Evolutionary conservation across 495 filamentous ascomycete genomes (phyloP).

Genomic region (Letharia columbiana): DNA sequence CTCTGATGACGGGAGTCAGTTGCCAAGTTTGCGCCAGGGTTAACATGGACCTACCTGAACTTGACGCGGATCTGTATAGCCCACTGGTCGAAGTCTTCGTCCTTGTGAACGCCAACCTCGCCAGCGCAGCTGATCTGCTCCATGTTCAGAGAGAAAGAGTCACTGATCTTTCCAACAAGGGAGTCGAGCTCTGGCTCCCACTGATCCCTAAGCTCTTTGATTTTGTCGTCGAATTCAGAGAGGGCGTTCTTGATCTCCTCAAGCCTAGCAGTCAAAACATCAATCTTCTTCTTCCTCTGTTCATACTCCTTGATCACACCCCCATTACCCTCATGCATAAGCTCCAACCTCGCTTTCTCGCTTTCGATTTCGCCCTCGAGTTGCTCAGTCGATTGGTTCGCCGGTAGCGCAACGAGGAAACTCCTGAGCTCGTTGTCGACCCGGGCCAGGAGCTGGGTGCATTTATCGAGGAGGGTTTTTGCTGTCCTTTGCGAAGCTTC

Average conservation of each 20-base stretch:
- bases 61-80: slow-evolving; percentile 88
- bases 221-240: slow-evolving; percentile 44
- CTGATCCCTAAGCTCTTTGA: slow-evolving; percentile 44
- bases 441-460: slow-evolving; percentile 29
- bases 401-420: slow-evolving; percentile 31
- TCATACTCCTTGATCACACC: slow-evolving; percentile 73
- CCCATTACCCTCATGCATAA: slow-evolving; percentile 72
- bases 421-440: slow-evolving; percentile 32
- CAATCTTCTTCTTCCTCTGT: slow-evolving; percentile 52
- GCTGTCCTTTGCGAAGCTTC: slow-evolving; percentile 28
- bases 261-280: slow-evolving; percentile 44
- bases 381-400: slow-evolving; percentile 49
- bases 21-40: neutral
- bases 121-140: slow-evolving; percentile 92
- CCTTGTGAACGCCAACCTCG: slow-evolving; percentile 72
- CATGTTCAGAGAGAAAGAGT: slow-evolving; percentile 84
- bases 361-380: slow-evolving; percentile 67
- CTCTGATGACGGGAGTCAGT: slow-evolving; percentile 36
- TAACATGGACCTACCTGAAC: slow-evolving; percentile 57
- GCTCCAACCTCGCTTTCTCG: slow-evolving; percentile 62
- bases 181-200: slow-evolving; percentile 85
- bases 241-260: slow-evolving; percentile 39
- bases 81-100: slow-evolving; percentile 88
- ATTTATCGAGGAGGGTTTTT: slow-evolving; percentile 30
- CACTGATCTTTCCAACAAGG: slow-evolving; percentile 71